Conservation (phyloP, 305 asterid genomes). For the Coffea humblotiana region DNA sequence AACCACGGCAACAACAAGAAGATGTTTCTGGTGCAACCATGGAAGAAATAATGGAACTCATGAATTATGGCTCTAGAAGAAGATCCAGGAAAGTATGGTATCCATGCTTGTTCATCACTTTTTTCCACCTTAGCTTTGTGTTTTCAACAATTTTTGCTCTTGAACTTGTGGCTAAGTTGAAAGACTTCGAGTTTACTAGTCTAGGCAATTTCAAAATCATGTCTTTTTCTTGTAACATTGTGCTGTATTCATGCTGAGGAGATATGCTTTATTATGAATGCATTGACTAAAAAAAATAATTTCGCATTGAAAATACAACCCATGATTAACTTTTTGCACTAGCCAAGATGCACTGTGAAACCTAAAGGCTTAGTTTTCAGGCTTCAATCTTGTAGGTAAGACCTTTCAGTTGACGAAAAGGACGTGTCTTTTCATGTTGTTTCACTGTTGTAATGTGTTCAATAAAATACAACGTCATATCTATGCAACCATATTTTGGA, state of each 20-base stretch:
- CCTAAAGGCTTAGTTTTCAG: neutral
- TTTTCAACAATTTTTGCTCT: neutral
- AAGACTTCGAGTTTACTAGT: neutral
- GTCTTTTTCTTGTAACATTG: neutral
- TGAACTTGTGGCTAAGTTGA: neutral
- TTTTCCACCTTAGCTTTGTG: neutral
- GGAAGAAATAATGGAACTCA: slow-evolving; percentile 70
- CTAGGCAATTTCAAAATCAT: neutral
- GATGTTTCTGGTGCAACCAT: slow-evolving; percentile 53
- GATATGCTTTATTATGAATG: neutral
- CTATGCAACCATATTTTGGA: neutral
- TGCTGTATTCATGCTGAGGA: neutral
- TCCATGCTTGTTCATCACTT: neutral
- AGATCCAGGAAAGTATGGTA: slow-evolving; percentile 60
- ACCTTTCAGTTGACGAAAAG: neutral
- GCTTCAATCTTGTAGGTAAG: neutral
- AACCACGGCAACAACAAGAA: slow-evolving; percentile 47
- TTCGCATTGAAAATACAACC: too few relatives aligned
- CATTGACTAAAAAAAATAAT: too few relatives aligned
- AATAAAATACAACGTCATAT: neutral
- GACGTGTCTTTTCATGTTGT: neutral
- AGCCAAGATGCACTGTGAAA: neutral
- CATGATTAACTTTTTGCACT: neutral
- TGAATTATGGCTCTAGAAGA: slow-evolving; percentile 58
- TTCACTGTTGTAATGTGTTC: neutral